Evolutionary conservation across 805 yeast genomes (phyloP), one percentile per base, ranked within the genome.

Genomic region (Candida sanyiensis): DNA sequence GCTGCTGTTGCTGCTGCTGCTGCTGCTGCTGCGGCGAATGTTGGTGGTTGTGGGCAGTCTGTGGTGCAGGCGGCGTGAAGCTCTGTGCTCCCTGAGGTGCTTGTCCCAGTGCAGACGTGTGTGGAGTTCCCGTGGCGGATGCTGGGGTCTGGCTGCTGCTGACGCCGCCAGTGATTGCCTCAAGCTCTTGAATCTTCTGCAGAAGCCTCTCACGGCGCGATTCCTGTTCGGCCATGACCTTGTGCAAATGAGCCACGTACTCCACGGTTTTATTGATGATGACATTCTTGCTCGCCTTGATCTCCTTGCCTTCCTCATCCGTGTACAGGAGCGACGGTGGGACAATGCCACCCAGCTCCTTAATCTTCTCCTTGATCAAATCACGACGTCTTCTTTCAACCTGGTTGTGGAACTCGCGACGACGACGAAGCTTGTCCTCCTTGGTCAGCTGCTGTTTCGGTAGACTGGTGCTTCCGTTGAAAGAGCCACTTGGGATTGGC

Each of bases 311-410:
- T 30, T 57, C 61, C 3, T 50, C 40, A 17, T 56, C 61, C 38
- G 63, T 62, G 33, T 70, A 63, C 18, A 83, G 59, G 44, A 84
- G 57, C 3, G 83, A 69, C 1, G 87, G 90, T 1, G 97, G 97
- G 1, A 89, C 83, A 35, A 89, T 67, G 18, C 73, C 62, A 1
- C 95, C 90, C 51, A 89, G 66, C 50, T 86, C 95, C 56, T 83
- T 82, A 45, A 89, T 88, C 51, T 85, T 78, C 53, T 84, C 94
- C 57, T 89, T 88, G 54, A 89, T 89, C 50, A 86, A 69, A 58
- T 90, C 97, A 46, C 97, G 71, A 55, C 97, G 73, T 50, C 96
- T 71, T 51, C 96, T 72, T 60, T 89, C 97, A 5, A 89, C 97
- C 1, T 95, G 96, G 56, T 89, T 89, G 59, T 89, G 97, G 45